Evolutionary conservation across 2,329 filamentous ascomycete genomes (phyloP).

Genomic region (Penicillium sp.): DNA sequence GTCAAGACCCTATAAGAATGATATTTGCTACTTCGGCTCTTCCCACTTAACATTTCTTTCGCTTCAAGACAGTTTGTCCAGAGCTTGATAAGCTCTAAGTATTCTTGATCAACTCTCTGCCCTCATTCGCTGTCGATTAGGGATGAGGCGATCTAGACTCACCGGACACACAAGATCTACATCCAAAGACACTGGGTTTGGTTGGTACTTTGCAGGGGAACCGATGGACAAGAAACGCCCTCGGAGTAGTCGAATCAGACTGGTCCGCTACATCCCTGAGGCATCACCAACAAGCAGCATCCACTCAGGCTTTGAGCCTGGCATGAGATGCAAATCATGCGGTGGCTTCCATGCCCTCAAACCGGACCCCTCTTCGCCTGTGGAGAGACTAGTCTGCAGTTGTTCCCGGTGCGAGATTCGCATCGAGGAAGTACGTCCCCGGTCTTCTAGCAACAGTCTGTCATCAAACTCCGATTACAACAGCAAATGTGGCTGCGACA

Average conservation of each 20-base stretch:
- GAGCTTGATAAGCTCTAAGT: background rate
- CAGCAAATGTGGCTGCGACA: background rate
- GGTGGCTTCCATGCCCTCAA: background rate
- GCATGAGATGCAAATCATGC: background rate
- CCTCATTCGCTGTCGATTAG: background rate
- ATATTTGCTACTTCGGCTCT: background rate
- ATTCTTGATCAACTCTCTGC: background rate
- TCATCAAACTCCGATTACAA: background rate
- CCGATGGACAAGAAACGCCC: conserved; percentile 6
- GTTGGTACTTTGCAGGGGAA: conserved; percentile 8
- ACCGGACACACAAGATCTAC: background rate
- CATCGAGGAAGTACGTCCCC: background rate
- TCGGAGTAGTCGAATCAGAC: background rate
- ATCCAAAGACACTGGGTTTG: background rate
- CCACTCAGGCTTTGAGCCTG: background rate
- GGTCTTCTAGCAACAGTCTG: background rate
- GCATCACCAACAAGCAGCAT: background rate
- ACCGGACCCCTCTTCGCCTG: background rate
- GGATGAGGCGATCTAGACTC: conserved; percentile 3
- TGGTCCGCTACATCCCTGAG: conserved; percentile 3
- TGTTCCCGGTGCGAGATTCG: conserved; percentile 1
- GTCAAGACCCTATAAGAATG: conserved; percentile 3
- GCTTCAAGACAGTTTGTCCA: background rate
- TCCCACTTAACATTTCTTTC: conserved; percentile 4
- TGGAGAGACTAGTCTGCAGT: background rate